phyloP scores from a whole-genome alignment of 2,329 filamentous ascomycete genomes.

The Hymenoscyphus scutula region DNA sequence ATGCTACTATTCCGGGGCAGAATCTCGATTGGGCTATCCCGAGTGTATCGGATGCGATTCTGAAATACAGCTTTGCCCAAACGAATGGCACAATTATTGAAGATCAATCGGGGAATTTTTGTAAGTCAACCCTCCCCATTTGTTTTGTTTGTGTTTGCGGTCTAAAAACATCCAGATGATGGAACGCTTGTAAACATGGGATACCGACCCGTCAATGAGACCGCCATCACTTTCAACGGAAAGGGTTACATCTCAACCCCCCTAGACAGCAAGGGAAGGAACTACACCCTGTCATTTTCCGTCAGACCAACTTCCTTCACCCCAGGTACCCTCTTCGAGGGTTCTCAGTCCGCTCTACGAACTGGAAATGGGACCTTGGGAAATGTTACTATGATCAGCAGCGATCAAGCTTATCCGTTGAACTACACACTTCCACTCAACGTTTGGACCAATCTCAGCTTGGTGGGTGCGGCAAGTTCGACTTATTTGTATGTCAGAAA shows the following conservation, averaged over 20 bases:
- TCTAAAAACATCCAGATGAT: not conserved
- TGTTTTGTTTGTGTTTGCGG: too few species aligned
- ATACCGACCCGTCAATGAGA: not conserved
- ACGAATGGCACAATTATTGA: slow-evolving; percentile 30
- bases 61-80: slow-evolving; percentile 34
- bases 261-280: slow-evolving; percentile 51
- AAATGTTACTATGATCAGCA: slow-evolving; percentile 41
- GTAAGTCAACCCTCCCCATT: not conserved
- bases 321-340: slow-evolving; percentile 43
- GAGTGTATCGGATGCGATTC: slow-evolving; percentile 39
- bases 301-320: slow-evolving; percentile 37
- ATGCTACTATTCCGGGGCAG: slow-evolving; percentile 44
- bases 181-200: not conserved
- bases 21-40: slow-evolving; percentile 47
- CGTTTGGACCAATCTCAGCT: slow-evolving; percentile 38
- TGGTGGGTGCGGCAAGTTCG: slow-evolving; percentile 38
- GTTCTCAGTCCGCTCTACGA: slow-evolving; percentile 43
- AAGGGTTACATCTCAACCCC: slow-evolving; percentile 45
- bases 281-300: slow-evolving; percentile 53
- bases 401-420: slow-evolving; percentile 40
- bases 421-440: slow-evolving; percentile 42
- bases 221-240: not conserved
- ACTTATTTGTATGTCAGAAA: slow-evolving; percentile 36
- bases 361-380: slow-evolving; percentile 35
- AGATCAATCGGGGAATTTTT: slow-evolving; percentile 41